Evolutionary conservation across 805 yeast species (phyloP).

Genomic region (Lachancea lanzarotensis): DNA sequence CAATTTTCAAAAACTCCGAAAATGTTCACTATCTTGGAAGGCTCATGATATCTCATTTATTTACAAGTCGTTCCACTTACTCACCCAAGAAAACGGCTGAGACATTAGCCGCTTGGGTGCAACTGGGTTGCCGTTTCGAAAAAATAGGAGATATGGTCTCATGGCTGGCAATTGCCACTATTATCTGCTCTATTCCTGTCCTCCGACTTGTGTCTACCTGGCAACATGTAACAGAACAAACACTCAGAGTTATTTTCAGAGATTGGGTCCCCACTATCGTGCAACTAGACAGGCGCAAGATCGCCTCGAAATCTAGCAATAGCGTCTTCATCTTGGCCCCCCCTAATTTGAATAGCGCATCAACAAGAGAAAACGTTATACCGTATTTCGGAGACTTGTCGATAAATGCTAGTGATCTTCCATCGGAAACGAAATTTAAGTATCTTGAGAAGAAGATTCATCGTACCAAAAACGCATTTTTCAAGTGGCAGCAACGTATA

Average conservation of each 20-base stretch:
- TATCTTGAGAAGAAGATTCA: constrained; percentile 61
- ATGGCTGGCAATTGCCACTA: constrained; percentile 85
- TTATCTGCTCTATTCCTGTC: constrained; percentile 75
- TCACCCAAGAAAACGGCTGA: constrained; percentile 45
- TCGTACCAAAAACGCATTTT: constrained; percentile 63
- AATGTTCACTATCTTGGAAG: constrained; percentile 77
- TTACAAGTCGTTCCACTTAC: constrained; percentile 35
- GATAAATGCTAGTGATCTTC: constrained; percentile 35
- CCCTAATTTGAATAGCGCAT: constrained; percentile 73
- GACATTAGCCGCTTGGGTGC: constrained; percentile 75
- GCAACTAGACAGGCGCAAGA: constrained; percentile 73
- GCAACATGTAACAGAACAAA: constrained; percentile 58
- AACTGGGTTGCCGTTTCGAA: constrained; percentile 70
- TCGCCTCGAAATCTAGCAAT: constrained; percentile 49
- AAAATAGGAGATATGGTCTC: constrained; percentile 86
- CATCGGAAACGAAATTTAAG: constrained; percentile 23
- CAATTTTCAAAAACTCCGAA: constrained; percentile 59
- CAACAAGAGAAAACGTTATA: constrained; percentile 69
- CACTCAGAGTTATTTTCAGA: constrained; percentile 53
- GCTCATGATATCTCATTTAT: constrained; percentile 60
- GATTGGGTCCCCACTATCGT: constrained; percentile 93
- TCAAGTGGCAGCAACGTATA: constrained; percentile 76
- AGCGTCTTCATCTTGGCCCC: constrained; percentile 70
- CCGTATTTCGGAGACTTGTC: constrained; percentile 88
- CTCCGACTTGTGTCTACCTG: constrained; percentile 69